Evolutionary conservation across 2,329 filamentous ascomycete genomes (phyloP).

Genomic region (Fusarium virguliforme): DNA sequence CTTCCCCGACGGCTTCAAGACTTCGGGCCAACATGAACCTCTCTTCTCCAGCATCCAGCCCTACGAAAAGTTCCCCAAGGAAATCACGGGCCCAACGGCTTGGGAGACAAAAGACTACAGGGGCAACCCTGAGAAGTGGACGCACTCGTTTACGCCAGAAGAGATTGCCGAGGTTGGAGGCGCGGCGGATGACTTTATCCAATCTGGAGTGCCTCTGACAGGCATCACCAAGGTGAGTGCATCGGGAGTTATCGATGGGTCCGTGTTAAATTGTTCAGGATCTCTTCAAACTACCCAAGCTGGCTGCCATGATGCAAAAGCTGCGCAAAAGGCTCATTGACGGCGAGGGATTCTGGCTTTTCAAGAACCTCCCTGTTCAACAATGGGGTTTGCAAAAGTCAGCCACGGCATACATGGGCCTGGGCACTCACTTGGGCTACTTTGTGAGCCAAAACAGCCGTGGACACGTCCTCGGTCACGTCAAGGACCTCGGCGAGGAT

Average conservation of each 20-base stretch:
- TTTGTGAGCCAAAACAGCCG: constrained; percentile 87
- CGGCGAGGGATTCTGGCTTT: constrained; percentile 91
- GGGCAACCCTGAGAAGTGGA: constrained; percentile 78
- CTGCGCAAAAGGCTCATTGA: constrained; percentile 69
- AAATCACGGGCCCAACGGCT: constrained; percentile 80
- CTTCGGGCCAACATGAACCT: constrained; percentile 80
- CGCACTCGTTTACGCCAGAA: constrained; percentile 75
- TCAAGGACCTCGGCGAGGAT: constrained; percentile 89
- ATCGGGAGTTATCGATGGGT: no score
- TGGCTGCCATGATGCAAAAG: constrained; percentile 51
- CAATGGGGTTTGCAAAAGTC: constrained; percentile 84
- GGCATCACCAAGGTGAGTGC: constrained; percentile 27
- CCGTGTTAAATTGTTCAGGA: constrained; percentile 33
- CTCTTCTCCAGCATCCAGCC: constrained; percentile 75
- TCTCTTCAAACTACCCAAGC: constrained; percentile 58
- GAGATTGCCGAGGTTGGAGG: constrained; percentile 26
- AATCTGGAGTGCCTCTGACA: constrained; percentile 21
- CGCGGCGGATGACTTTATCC: constrained; percentile 28
- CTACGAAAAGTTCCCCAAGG: constrained; percentile 79
- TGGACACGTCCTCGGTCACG: constrained; percentile 88
- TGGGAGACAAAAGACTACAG: constrained; percentile 79
- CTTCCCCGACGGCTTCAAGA: constrained; percentile 66
- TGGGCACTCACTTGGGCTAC: constrained; percentile 87
- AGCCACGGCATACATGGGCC: constrained; percentile 87
- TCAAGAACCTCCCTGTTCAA: constrained; percentile 84